phyloP scores from a whole-genome alignment of 1,284 basidiomycete species.

The Ceratobasidium papillatum region DNA sequence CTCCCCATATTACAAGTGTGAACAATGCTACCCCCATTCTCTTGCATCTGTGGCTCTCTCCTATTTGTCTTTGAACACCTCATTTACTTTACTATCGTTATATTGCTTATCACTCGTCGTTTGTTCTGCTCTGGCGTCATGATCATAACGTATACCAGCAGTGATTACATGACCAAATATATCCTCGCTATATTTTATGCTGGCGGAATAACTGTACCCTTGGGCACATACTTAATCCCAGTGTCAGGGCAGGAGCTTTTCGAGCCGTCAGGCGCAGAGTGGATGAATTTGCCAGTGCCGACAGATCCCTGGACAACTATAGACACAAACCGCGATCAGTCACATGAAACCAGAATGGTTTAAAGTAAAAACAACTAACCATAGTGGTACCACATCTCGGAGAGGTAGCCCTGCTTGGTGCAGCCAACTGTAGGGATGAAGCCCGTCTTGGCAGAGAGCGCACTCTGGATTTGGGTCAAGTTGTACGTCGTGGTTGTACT shows the following conservation, averaged over 20 bases:
- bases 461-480: constrained; percentile 48
- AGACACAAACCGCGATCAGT: background rate
- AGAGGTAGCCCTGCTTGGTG: constrained; percentile 26
- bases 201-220: constrained; percentile 26
- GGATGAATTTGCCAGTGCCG: constrained; percentile 35
- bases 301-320: constrained; percentile 37
- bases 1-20: too few relatives aligned
- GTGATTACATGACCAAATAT: background rate
- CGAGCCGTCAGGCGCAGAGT: constrained; percentile 32
- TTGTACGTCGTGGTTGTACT: constrained; percentile 50
- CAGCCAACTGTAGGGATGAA: constrained; percentile 37
- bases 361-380: background rate
- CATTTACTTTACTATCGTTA: too few relatives aligned
- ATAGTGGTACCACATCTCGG: constrained; percentile 41
- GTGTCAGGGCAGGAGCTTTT: constrained; percentile 37
- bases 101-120: too few relatives aligned
- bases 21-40: too few relatives aligned
- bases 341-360: background rate
- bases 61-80: too few relatives aligned
- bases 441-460: constrained; percentile 28
- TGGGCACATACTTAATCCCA: constrained; percentile 40
- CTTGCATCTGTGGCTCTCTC: too few relatives aligned
- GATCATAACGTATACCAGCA: background rate
- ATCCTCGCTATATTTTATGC: background rate
- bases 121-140: too few relatives aligned